phyloP scores from a whole-genome alignment of 768 basidiomycete genomes.

The Gautieria morchelliformis region DNA sequence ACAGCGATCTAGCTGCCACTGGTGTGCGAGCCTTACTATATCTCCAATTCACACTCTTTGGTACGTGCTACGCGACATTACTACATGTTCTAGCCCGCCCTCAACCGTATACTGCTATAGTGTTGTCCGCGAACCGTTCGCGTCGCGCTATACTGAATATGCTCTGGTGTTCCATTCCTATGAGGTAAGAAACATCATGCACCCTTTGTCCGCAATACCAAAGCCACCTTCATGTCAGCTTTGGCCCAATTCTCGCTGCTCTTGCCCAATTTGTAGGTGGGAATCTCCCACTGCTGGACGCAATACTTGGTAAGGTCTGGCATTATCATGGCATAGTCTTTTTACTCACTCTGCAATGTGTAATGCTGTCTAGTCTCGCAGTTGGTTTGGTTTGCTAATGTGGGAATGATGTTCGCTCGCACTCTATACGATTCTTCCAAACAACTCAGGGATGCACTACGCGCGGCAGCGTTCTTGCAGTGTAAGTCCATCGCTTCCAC shows the following conservation, averaged over 20 bases:
- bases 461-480: neutral
- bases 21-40: slow-evolving; percentile 27
- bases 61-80: neutral
- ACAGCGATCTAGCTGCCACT: slow-evolving; percentile 28
- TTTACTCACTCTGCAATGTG: neutral
- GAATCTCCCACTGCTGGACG: neutral
- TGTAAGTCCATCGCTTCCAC: too few relatives aligned
- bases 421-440: neutral
- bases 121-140: neutral
- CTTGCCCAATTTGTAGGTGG: neutral
- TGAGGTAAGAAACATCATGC: neutral
- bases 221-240: neutral
- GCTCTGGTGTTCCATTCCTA: neutral
- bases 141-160: neutral
- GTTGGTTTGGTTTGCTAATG: neutral
- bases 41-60: slow-evolving; percentile 11
- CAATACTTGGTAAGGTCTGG: neutral
- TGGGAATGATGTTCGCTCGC: neutral
- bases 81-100: neutral
- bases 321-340: neutral
- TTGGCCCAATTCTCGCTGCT: too few relatives aligned
- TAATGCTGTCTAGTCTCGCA: neutral
- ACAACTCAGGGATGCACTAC: too few relatives aligned
- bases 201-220: neutral
- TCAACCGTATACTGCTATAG: too few relatives aligned